Evolutionary conservation across 305 asterid genomes (phyloP), one percentile per base, ranked within the genome.

Genomic region (Striga hermonthica): DNA sequence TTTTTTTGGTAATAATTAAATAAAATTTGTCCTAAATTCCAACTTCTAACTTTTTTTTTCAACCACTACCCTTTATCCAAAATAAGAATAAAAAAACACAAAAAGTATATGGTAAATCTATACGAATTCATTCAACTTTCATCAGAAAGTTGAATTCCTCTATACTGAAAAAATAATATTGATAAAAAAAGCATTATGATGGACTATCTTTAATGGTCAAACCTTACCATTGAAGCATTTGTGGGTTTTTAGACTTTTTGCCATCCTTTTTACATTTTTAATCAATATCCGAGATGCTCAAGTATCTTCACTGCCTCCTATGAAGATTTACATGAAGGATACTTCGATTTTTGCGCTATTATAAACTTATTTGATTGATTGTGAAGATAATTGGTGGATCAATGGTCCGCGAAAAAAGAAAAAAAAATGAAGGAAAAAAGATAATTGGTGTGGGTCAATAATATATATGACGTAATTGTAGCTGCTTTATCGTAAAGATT

Each of bases 251-350:
- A 69, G 69, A 54, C 77, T 74, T 64, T 72, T 68, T 63, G 16
- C 73, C 64, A 57, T 52, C 57, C 28, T 58, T 22, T 61, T 59
- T 39, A 16, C 54, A 64, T 72, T 70, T 66, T 66, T 31, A 57
- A 79, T 68, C 62, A 39, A 73, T 22, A 22, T 62, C 64, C 68
- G 75, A 15, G 59, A 71, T 73, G 69, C 72, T 67, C 64, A 79
- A 75, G 70, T 81, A 82, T 82, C 86, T 82, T 57, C 86, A 77
- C 88, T 59, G 41, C 62, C 76, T 77, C 76, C 83, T 48, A 82
- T 61, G 82, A 78, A 76, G 86, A 84, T 80, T 71, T 73, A 37
- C 58, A 39, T 53, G 55, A 72, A 69, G 62, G 76, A 22, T 73
- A 2, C 7, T 60, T 72, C 31, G 43, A 66, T 62, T 47, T 58